phyloP scores from a whole-genome alignment of 441 rosid species.

The Populus hybrid region DNA sequence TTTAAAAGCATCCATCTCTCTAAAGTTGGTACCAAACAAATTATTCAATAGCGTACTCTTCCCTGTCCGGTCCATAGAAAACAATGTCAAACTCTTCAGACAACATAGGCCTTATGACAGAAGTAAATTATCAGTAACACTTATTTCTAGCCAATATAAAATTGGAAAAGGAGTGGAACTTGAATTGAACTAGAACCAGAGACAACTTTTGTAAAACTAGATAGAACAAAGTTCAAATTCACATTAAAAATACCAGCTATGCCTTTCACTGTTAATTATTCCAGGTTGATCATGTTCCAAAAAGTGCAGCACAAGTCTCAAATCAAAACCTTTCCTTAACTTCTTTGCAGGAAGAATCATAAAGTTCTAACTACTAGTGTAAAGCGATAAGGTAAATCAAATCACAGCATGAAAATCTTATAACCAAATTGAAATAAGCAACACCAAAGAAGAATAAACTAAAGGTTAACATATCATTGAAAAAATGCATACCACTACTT shows the following conservation, averaged over 20 bases:
- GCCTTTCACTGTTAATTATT: neutral
- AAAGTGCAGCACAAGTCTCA: neutral
- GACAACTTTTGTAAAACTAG: neutral
- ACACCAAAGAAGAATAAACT: neutral
- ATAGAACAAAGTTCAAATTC: neutral
- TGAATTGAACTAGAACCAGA: neutral
- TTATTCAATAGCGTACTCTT: constrained; percentile 93
- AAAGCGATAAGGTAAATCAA: neutral
- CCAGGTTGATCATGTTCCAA: neutral
- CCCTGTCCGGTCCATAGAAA: constrained; percentile 56
- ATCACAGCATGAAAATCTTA: constrained; percentile 3
- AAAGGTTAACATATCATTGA: neutral
- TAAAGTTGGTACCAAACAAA: constrained; percentile 87
- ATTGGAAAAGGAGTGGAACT: neutral
- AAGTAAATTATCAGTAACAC: neutral
- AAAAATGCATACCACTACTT: constrained; percentile 78
- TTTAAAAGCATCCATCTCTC: constrained; percentile 98
- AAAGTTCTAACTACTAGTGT: neutral
- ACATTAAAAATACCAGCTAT: neutral
- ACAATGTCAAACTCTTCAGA: constrained; percentile 18
- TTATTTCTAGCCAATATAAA: neutral
- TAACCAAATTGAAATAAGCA: neutral
- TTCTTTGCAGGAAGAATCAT: neutral
- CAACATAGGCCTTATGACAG: neutral
- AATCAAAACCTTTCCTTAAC: neutral